Evolutionary conservation across 2,329 filamentous ascomycete species (phyloP).

Genomic region (Berkeleyomyces basicola): DNA sequence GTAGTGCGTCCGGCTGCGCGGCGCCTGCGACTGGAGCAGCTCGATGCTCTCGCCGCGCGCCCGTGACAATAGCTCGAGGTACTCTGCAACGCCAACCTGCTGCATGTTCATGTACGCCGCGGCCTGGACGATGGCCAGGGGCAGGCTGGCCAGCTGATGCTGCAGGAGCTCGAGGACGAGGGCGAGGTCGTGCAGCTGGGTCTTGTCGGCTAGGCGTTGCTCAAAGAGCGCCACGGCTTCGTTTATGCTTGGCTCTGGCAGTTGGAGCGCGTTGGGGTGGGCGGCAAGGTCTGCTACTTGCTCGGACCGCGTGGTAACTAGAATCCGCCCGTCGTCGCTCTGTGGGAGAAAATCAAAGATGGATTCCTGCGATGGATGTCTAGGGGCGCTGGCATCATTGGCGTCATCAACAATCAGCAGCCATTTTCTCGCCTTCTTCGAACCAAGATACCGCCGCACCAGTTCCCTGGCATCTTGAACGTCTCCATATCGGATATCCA

Average conservation of each 20-base stretch:
- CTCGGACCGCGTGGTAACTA: constrained; percentile 6
- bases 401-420: constrained; percentile 18
- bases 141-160: constrained; percentile 9
- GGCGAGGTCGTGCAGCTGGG: not conserved
- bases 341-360: constrained; percentile 19
- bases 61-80: not conserved
- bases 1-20: not conserved
- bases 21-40: not conserved
- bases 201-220: not conserved
- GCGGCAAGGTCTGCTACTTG: not conserved
- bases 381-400: constrained; percentile 12
- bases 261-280: not conserved
- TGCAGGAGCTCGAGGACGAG: not conserved
- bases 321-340: constrained; percentile 3
- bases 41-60: not conserved
- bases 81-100: not conserved
- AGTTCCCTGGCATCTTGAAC: constrained; percentile 1
- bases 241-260: not conserved
- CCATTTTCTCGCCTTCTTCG: constrained; percentile 16
- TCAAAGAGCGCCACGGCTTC: not conserved
- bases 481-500: not conserved
- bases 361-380: not conserved
- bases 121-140: constrained; percentile 15
- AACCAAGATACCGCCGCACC: constrained; percentile 14
- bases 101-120: constrained; percentile 13